Percentiles rank a stretch among this genome's conserved stretches.
Evolutionary conservation across 805 yeast species (phyloP).

Genomic region (Ogataea naganishii): DNA sequence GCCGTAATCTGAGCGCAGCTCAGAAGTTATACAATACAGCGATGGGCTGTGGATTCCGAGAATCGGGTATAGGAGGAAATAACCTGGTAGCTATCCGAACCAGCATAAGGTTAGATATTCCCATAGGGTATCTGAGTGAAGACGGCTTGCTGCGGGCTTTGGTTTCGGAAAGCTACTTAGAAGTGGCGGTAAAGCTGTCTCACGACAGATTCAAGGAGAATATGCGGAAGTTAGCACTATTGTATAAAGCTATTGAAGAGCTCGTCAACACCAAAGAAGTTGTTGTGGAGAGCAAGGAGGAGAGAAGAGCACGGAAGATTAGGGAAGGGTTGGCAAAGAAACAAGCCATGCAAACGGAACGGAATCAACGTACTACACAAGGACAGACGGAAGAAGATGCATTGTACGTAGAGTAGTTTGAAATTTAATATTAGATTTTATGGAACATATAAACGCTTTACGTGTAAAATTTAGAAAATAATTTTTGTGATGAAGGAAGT

Average conservation of each 20-base stretch:
- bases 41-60: constrained; percentile 81
- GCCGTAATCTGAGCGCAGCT: constrained; percentile 54
- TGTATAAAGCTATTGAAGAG: constrained; percentile 33
- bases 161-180: constrained; percentile 45
- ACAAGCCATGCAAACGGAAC: no score
- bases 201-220: constrained; percentile 62
- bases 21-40: constrained; percentile 57
- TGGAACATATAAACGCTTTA: no score
- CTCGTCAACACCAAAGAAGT: constrained; percentile 6
- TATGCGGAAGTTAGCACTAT: constrained; percentile 40
- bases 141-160: constrained; percentile 24
- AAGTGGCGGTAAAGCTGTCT: constrained; percentile 44
- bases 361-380: no score
- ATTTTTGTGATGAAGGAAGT: no score
- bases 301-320: constrained; percentile 43
- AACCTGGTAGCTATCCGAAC: constrained; percentile 71
- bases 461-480: no score
- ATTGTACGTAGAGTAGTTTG: no score
- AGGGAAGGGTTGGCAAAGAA: constrained; percentile 38
- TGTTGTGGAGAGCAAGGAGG: constrained; percentile 43
- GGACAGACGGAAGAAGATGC: no score
- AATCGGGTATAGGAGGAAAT: constrained; percentile 77
- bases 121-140: constrained; percentile 51
- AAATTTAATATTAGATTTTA: no score
- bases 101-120: constrained; percentile 66